Conservation (phyloP, 352 stramenopile genomes). For the Phytopythium boreale region DNA sequence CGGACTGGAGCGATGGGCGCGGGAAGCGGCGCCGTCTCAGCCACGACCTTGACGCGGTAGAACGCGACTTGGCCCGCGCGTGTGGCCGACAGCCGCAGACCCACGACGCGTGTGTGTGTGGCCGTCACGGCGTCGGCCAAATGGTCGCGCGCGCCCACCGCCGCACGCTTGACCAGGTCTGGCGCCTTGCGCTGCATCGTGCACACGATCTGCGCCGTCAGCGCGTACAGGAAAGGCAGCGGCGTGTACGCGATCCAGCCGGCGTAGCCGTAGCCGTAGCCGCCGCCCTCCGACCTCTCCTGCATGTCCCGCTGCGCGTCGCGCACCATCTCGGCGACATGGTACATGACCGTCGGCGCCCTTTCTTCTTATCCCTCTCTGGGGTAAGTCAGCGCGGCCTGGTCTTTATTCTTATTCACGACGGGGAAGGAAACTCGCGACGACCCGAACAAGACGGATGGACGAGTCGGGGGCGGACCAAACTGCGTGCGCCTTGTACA, state of each 20-base stretch:
- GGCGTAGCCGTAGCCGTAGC: slow-evolving; percentile 12
- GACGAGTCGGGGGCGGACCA: no score
- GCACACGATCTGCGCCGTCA: slow-evolving; percentile 58
- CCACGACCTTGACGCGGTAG: slow-evolving; percentile 57
- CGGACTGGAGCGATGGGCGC: slow-evolving; percentile 49
- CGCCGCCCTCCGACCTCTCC: slow-evolving; percentile 53
- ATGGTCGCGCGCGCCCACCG: slow-evolving; percentile 62
- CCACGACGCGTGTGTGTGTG: slow-evolving; percentile 48
- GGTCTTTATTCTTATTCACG: not conserved
- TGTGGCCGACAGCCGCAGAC: slow-evolving; percentile 58
- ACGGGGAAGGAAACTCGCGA: not conserved
- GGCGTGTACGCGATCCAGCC: slow-evolving; percentile 67
- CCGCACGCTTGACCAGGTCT: slow-evolving; percentile 67
- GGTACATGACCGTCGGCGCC: slow-evolving; percentile 48
- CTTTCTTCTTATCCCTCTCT: not conserved
- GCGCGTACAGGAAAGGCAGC: slow-evolving; percentile 70
- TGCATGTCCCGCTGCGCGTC: slow-evolving; percentile 79
- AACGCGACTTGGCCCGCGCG: slow-evolving; percentile 61
- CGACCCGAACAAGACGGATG: not conserved
- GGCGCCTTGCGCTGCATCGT: slow-evolving; percentile 78
- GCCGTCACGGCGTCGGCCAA: slow-evolving; percentile 52
- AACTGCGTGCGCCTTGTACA: no score
- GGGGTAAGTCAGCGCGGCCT: not conserved
- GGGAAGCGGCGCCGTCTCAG: slow-evolving; percentile 51
- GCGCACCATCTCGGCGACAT: slow-evolving; percentile 81